Percentiles rank a stretch among this genome's conserved stretches.
Conservation (phyloP, 2,329 filamentous ascomycete genomes). For the Cladorrhinum sp. region DNA sequence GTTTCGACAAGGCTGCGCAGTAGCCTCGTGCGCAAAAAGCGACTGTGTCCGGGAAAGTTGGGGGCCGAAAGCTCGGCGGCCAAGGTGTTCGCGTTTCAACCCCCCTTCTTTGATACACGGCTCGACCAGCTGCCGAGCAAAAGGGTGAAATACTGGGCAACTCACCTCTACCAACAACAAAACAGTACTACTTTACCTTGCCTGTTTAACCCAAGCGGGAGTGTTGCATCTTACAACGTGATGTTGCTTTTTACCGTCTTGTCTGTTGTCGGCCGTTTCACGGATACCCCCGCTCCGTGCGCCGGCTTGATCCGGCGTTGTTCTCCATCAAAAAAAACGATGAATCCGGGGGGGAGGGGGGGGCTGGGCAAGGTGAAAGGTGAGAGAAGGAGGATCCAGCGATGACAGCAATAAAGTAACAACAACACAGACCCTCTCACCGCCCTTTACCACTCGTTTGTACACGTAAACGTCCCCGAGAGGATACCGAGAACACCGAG, state of each 20-base stretch:
- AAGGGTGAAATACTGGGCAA: background rate
- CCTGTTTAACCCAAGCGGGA: no score
- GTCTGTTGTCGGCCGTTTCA: no score
- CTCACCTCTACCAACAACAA: background rate
- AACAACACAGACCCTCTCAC: background rate
- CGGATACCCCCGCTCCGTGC: no score
- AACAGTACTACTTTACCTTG: background rate
- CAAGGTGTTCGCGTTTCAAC: conserved; percentile 15
- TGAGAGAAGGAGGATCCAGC: background rate
- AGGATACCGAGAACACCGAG: background rate
- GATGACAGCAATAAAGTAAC: background rate
- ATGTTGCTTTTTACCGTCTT: no score
- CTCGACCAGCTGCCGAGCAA: conserved; percentile 15
- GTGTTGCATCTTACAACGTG: no score
- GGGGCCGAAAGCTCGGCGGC: background rate
- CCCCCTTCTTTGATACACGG: conserved; percentile 15
- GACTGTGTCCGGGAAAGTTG: background rate
- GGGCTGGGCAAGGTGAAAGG: background rate
- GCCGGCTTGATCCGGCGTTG: background rate
- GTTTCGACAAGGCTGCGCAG: conserved; percentile 1
- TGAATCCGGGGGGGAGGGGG: no score
- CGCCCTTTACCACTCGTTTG: background rate
- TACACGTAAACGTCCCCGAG: background rate
- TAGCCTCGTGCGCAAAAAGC: conserved; percentile 2
- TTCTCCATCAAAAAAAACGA: background rate